A percentile compares a stretch with the other conserved stretches of the same genome.
Evolutionary conservation across 805 yeast species (phyloP).

Genomic region (Brettanomyces anomalus): DNA sequence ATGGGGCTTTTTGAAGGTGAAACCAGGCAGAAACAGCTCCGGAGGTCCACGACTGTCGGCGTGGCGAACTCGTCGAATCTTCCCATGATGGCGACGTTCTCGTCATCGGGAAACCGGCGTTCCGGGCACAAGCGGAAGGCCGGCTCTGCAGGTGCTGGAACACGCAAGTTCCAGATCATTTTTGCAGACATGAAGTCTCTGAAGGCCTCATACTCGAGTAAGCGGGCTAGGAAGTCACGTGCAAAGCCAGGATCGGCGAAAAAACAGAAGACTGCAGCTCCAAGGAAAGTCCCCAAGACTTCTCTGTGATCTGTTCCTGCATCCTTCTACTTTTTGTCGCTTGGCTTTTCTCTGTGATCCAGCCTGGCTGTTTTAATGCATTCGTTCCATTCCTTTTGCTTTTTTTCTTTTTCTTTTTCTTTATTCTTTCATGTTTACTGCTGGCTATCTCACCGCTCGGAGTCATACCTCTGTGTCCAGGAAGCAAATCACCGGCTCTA

Average conservation of each 20-base stretch:
- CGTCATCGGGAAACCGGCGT: not conserved
- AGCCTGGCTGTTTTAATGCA: no score
- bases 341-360: no score
- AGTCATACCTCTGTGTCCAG: no score
- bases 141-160: not conserved
- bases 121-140: not conserved
- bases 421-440: no score
- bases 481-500: not conserved
- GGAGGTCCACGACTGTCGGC: not conserved
- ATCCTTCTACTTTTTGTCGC: no score
- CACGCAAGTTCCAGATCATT: conserved; percentile 36
- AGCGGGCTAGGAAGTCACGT: conserved; percentile 8
- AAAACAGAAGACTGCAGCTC: no score
- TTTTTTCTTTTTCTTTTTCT: no score
- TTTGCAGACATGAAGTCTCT: conserved; percentile 31
- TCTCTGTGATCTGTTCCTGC: no score
- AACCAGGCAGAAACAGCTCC: not conserved
- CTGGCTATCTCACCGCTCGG: no score
- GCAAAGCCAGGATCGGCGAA: conserved; percentile 8
- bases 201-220: conserved; percentile 11
- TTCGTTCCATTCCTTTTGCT: no score
- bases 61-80: not conserved
- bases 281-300: no score
- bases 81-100: conserved; percentile 2
- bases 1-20: conserved; percentile 23